Evolutionary conservation across 805 yeast species (phyloP).

Genomic region (Priceomyces fermenticarens): DNA sequence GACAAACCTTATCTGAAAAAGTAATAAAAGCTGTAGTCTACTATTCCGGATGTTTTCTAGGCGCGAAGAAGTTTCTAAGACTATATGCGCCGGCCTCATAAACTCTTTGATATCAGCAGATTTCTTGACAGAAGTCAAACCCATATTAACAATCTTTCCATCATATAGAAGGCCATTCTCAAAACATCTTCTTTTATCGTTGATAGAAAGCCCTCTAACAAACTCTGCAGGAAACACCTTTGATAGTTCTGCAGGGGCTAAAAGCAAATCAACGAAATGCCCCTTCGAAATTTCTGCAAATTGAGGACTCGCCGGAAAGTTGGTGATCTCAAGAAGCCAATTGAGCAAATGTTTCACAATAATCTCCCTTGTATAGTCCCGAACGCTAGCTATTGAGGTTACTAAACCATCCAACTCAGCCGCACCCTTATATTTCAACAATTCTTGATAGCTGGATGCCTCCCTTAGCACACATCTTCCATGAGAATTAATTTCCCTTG

Average conservation of each 20-base stretch:
- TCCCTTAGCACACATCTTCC: constrained; percentile 51
- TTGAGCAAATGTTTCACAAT: constrained; percentile 42
- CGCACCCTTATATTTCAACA: constrained; percentile 31
- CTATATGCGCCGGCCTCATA: constrained; percentile 10
- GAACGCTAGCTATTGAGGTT: constrained; percentile 50
- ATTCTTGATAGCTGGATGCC: constrained; percentile 16
- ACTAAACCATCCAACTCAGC: constrained; percentile 51
- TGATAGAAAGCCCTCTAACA: constrained; percentile 15
- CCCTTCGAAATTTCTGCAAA: constrained; percentile 20
- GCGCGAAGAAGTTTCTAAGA: constrained; percentile 11
- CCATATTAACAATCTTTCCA: constrained; percentile 24
- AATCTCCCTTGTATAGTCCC: constrained; percentile 51
- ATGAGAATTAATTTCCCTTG: constrained; percentile 44
- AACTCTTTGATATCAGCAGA: constrained; percentile 11
- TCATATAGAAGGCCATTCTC: constrained; percentile 31
- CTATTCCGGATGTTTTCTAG: constrained; percentile 30
- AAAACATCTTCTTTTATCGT: constrained; percentile 19
- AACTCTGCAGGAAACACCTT: constrained; percentile 24
- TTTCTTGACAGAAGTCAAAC: constrained; percentile 15
- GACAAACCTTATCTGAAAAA: constrained; percentile 58
- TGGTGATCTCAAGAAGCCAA: constrained; percentile 48
- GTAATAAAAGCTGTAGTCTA: constrained; percentile 56
- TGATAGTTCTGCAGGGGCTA: constrained; percentile 32
- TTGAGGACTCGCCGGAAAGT: constrained; percentile 17
- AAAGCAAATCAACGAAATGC: constrained; percentile 41